A percentile compares a stretch with the other conserved stretches of the same genome.
phyloP scores from a whole-genome alignment of 495 filamentous ascomycete genomes.

The Filosporella fistucella region DNA sequence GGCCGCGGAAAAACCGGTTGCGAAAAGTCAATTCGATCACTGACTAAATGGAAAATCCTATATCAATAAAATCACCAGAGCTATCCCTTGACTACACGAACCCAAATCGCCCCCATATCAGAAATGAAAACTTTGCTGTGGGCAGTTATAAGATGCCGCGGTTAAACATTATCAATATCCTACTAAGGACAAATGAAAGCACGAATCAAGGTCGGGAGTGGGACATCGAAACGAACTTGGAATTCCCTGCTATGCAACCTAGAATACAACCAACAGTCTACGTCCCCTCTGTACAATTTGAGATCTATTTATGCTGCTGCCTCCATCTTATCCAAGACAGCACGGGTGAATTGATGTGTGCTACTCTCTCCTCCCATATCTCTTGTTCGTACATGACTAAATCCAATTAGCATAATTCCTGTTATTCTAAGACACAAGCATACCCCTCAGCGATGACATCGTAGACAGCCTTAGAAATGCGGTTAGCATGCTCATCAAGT shows the following conservation, averaged over 20 bases:
- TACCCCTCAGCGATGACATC: conserved; percentile 93
- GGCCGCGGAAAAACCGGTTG: too few species aligned
- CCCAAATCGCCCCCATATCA: too few species aligned
- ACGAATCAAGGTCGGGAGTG: background rate
- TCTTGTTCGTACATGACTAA: conserved; percentile 75
- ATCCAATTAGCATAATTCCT: conserved; percentile 7
- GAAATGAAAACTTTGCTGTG: too few species aligned
- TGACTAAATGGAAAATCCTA: too few species aligned
- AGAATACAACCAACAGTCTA: conserved; percentile 22
- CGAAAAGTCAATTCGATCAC: too few species aligned
- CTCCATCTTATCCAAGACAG: conserved; percentile 94
- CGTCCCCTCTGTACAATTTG: conserved; percentile 21
- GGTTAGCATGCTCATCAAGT: conserved; percentile 94
- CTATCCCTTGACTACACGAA: too few species aligned
- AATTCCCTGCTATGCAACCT: conserved; percentile 17
- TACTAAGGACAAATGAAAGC: background rate
- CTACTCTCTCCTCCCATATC: conserved; percentile 91
- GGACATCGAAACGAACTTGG: background rate
- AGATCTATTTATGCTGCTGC: conserved; percentile 21
- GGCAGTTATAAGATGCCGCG: too few species aligned
- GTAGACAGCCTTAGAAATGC: conserved; percentile 96
- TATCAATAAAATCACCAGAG: too few species aligned
- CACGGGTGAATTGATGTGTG: conserved; percentile 92
- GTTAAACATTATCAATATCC: background rate
- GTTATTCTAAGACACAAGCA: too few species aligned